Evolutionary conservation across 2,329 filamentous ascomycete species (phyloP).

Genomic region (Delphinella strobiligena): DNA sequence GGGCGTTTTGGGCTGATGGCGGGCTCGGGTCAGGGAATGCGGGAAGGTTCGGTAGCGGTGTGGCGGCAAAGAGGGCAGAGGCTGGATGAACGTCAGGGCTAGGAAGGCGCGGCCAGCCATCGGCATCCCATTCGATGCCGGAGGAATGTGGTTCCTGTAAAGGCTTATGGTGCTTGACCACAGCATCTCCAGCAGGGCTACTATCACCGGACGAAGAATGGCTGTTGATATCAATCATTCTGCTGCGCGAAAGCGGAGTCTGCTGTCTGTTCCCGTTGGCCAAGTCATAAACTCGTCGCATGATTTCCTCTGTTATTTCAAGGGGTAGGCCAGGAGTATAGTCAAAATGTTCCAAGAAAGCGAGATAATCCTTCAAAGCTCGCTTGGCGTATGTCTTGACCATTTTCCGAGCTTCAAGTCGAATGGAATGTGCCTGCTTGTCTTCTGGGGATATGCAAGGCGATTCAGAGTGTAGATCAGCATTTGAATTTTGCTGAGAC

Average conservation of each 20-base stretch:
- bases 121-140: slow-evolving; percentile 19
- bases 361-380: slow-evolving; percentile 61
- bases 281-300: slow-evolving; percentile 45
- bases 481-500: slow-evolving; percentile 13
- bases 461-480: too few relatives aligned
- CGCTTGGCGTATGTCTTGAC: slow-evolving; percentile 66
- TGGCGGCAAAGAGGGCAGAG: slow-evolving; percentile 58
- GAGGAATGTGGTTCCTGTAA: slow-evolving; percentile 12
- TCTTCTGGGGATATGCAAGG: slow-evolving; percentile 9
- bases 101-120: slow-evolving; percentile 35
- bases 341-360: slow-evolving; percentile 62
- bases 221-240: slow-evolving; percentile 16
- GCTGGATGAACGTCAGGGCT: slow-evolving; percentile 41
- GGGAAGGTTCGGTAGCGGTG: slow-evolving; percentile 54
- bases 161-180: slow-evolving; percentile 29
- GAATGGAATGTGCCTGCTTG: slow-evolving; percentile 19
- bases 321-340: slow-evolving; percentile 62
- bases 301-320: slow-evolving; percentile 45
- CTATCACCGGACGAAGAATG: slow-evolving; percentile 6
- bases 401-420: slow-evolving; percentile 51
- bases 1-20: slow-evolving; percentile 14
- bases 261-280: slow-evolving; percentile 31
- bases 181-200: slow-evolving; percentile 24
- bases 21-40: slow-evolving; percentile 45
- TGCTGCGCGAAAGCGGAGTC: slow-evolving; percentile 17